Percentiles rank a stretch among this genome's conserved stretches.
These are phyloP conservation scores for Ceratobasidium sp. DNA, from an alignment of 1,284 basidiomycete genomes.

Conservation along the genomic window DNA sequence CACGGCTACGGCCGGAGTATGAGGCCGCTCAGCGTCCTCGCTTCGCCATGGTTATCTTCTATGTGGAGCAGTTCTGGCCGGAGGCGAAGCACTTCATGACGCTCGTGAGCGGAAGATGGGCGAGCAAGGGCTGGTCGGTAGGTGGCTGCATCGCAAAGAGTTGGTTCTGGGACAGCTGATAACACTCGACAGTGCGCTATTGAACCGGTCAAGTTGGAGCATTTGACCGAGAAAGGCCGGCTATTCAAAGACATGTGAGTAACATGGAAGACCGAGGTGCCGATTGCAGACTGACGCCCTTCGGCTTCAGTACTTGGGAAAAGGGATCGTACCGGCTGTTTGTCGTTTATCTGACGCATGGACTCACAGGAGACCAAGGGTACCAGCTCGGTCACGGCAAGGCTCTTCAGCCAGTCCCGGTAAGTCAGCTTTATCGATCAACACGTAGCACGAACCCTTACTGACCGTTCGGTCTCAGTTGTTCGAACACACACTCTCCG, in stretches of 20 bases:
- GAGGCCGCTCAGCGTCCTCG: background rate
- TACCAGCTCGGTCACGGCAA: conserved; percentile 20
- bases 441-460: no score
- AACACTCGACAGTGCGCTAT: conserved; percentile 23
- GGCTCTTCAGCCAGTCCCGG: background rate
- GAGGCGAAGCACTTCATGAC: background rate
- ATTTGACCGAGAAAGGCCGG: background rate
- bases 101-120: background rate
- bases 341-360: conserved; percentile 15
- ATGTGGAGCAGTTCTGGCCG: conserved; percentile 34
- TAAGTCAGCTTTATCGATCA: no score
- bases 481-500: background rate
- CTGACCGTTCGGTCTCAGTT: no score
- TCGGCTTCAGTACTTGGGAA: conserved; percentile 5
- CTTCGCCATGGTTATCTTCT: conserved; percentile 13
- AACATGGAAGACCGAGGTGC: background rate
- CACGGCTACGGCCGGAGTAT: background rate
- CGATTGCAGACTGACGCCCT: background rate
- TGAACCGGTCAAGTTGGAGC: conserved; percentile 29
- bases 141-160: no score
- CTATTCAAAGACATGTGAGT: conserved; percentile 10
- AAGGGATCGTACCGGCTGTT: background rate
- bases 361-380: conserved; percentile 14
- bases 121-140: conserved; percentile 15
- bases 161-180: no score